Evolutionary conservation across 164 flowering plant species (phyloP), one percentile per base, ranked within the genome.

Genomic region (Vitis rotundifolia): DNA sequence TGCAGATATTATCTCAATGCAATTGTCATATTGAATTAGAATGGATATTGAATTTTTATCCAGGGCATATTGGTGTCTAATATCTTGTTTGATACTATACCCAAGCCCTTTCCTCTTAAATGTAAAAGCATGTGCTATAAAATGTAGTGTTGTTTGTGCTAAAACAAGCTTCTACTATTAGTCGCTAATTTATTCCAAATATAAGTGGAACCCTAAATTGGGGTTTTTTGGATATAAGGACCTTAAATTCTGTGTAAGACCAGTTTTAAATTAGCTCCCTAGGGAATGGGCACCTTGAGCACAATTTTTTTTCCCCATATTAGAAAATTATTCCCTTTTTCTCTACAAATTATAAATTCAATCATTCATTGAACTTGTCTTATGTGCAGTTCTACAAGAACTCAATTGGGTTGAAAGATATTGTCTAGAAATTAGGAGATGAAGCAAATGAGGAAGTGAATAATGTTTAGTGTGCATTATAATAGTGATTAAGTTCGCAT

Each of bases 301-400:
- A 12, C n/a, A 0, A 5, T n/a, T 0, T 52, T 52, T 0, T 11
- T 13, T 52, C 1, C 55, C 55, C 55, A 2, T 52, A 7, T 13
- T 13, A 52, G 22, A 1, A 22, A 53, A 59, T 3, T 19, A 14
- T 31, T 12, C 29, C 15, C 12, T 13, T 22, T 15, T 49, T 22
- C 22, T 22, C 60, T 28, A 19, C 49, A 11, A 22, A 22, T 22
- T 13, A 15, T 22, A 59, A 48, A 18, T 29, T 62, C 18, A 9
- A 47, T 44, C 16, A 5, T 66, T n/a, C 12, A 15, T 12, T 66
- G 16, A 3, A 6, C 3, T 59, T 53, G 9, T 64, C n/a, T 9
- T 54, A 15, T 75, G 44, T 37, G 31, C 82, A 83, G 86, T 85
- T 85, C 68, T 85, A 85, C 74, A 82, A 83, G 71, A 79, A 71